A percentile compares a stretch with the other conserved stretches of the same genome.
Evolutionary conservation across 1,284 basidiomycete genomes (phyloP).

Genomic region (Tilletia horrida): DNA sequence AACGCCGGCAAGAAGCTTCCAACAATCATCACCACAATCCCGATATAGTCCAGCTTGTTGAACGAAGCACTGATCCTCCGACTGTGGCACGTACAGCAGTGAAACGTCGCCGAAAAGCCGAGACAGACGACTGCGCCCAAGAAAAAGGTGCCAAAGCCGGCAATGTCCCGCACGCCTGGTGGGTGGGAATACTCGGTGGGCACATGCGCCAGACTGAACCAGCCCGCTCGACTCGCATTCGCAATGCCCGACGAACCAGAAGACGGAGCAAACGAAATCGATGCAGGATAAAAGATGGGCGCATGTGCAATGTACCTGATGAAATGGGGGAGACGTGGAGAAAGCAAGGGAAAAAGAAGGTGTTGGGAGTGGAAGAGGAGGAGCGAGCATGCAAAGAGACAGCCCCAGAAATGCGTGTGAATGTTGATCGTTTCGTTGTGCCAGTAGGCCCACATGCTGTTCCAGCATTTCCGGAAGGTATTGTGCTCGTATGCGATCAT

Average conservation of each 20-base stretch:
- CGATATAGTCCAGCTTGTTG: conserved; percentile 32
- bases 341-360: conserved; percentile 22
- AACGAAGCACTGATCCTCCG: conserved; percentile 2
- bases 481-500: conserved; percentile 39
- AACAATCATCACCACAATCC: conserved; percentile 64
- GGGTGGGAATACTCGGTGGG: conserved; percentile 25
- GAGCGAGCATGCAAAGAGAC: conserved; percentile 65
- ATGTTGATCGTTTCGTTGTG: conserved; percentile 69
- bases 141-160: conserved; percentile 69
- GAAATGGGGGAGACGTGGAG: conserved; percentile 26
- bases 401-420: conserved; percentile 77
- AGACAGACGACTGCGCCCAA: conserved; percentile 72
- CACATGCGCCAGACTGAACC: conserved; percentile 7
- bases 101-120: conserved; percentile 71
- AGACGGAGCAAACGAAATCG: conserved; percentile 18
- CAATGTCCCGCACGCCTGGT: conserved; percentile 66
- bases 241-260: not conserved
- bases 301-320: conserved; percentile 37
- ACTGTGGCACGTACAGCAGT: conserved; percentile 53
- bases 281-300: conserved; percentile 37
- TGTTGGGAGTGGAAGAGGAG: conserved; percentile 50
- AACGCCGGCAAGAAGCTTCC: conserved; percentile 67
- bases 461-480: conserved; percentile 48
- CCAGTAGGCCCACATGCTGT: conserved; percentile 50
- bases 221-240: not conserved